Evolutionary conservation across 169 alveolate genomes (phyloP).

Genomic region (Sarcocystis neurona): DNA sequence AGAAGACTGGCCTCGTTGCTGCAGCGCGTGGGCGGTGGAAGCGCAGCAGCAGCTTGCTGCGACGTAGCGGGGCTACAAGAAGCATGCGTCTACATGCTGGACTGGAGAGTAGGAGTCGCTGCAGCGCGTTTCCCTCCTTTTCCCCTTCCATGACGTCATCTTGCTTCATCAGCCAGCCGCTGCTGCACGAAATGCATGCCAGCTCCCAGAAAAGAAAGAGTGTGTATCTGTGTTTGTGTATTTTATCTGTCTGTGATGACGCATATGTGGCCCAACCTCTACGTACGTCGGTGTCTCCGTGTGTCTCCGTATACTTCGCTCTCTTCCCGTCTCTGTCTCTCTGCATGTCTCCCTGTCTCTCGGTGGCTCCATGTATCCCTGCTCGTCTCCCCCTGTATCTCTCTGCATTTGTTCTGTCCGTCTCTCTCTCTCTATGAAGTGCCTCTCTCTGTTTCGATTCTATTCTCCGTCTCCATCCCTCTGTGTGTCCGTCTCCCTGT

Average conservation of each 20-base stretch:
- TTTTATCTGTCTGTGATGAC: neutral
- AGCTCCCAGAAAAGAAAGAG: neutral
- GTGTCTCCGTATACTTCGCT: neutral
- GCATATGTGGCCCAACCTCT: neutral
- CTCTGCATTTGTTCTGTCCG: neutral
- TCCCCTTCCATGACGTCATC: no score
- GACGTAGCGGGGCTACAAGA: neutral
- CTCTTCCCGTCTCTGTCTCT: neutral
- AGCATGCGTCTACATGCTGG: constrained; percentile 5
- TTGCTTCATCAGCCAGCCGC: no score
- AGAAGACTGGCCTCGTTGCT: neutral
- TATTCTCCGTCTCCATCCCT: neutral
- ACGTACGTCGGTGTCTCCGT: neutral
- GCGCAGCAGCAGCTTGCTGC: neutral
- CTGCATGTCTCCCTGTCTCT: neutral
- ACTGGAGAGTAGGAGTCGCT: neutral
- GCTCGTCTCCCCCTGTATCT: neutral
- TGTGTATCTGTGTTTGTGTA: neutral
- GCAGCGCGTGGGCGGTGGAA: neutral
- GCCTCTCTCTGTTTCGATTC: no score
- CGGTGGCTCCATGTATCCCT: neutral
- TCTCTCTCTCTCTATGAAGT: neutral
- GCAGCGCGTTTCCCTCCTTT: no score
- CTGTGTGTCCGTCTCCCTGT: constrained; percentile 8
- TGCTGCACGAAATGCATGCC: neutral